Evolutionary conservation across 768 basidiomycete genomes (phyloP).

Genomic region (Austroboletus eburneus): DNA sequence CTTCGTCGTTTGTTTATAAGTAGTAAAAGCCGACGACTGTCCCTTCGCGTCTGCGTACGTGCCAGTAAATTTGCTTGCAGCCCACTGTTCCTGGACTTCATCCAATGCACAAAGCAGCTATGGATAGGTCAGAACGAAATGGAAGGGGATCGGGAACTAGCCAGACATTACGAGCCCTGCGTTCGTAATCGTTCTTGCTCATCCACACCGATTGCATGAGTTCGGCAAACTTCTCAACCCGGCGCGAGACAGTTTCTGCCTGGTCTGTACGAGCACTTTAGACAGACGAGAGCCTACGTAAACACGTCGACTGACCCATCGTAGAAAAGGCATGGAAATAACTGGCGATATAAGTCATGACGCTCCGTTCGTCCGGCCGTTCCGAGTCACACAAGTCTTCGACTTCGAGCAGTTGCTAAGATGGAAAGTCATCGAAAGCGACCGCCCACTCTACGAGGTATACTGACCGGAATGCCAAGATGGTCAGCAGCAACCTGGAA

Average conservation of each 20-base stretch:
- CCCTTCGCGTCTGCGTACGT: conserved; percentile 81
- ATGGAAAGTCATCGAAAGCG: conserved; percentile 1
- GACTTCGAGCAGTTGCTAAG: conserved; percentile 91
- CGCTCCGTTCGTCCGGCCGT: conserved; percentile 92
- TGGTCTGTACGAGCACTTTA: conserved; percentile 56
- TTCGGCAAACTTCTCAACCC: conserved; percentile 95
- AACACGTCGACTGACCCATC: conserved; percentile 61
- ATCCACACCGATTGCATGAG: conserved; percentile 92
- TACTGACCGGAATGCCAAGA: conserved; percentile 82
- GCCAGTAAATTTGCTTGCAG: conserved; percentile 57
- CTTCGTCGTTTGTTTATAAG: conserved; percentile 84
- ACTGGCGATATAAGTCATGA: conserved; percentile 97
- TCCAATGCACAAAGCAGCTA: conserved; percentile 66
- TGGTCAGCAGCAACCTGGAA: conserved; percentile 86
- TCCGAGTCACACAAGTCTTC: conserved; percentile 86
- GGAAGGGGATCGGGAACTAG: neutral
- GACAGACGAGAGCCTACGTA: neutral
- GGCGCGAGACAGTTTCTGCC: conserved; percentile 87
- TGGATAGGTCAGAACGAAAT: conserved; percentile 6
- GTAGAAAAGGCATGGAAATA: conserved; percentile 98
- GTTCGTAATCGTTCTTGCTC: conserved; percentile 88
- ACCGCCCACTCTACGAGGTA: neutral
- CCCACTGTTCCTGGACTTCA: conserved; percentile 69
- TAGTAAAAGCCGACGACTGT: conserved; percentile 65
- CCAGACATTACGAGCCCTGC: conserved; percentile 68